phyloP scores from a whole-genome alignment of 805 yeast species.

The Schwanniomyces pseudopolymorphus region DNA sequence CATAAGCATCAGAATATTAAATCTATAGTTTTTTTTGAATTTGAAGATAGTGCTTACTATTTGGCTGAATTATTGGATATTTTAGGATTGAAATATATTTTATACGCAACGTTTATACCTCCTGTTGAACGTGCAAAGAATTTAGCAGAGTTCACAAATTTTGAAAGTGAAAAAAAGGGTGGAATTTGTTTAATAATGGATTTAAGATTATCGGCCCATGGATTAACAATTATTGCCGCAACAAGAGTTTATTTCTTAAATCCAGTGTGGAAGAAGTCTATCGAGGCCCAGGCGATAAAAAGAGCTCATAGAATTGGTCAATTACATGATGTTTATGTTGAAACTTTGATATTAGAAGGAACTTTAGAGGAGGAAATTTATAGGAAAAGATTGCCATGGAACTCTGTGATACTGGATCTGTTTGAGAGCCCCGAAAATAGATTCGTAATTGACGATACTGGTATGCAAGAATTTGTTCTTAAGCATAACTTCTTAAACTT shows the following conservation, averaged over 20 bases:
- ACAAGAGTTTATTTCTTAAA: conserved; percentile 68
- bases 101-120: conserved; percentile 63
- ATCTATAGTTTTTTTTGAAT: conserved; percentile 66
- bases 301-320: conserved; percentile 80
- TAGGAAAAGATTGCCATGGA: conserved; percentile 28
- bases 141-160: conserved; percentile 48
- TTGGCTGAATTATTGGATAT: conserved; percentile 63
- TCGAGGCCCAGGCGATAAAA: conserved; percentile 75
- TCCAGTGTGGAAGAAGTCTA: conserved; percentile 68
- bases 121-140: conserved; percentile 51
- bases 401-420: conserved; percentile 8
- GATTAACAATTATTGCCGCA: conserved; percentile 65
- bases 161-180: conserved; percentile 29
- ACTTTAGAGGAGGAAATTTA: conserved; percentile 73
- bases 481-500: conserved; percentile 47
- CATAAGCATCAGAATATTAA: conserved; percentile 49
- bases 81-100: conserved; percentile 57
- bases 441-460: conserved; percentile 57
- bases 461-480: conserved; percentile 56
- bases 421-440: conserved; percentile 12
- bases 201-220: conserved; percentile 65
- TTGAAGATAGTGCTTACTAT: conserved; percentile 70
- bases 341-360: conserved; percentile 58
- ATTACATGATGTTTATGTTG: conserved; percentile 60
- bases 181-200: conserved; percentile 67